Conservation (phyloP, 2,329 filamentous ascomycete species). For the Verticillium longisporum region DNA sequence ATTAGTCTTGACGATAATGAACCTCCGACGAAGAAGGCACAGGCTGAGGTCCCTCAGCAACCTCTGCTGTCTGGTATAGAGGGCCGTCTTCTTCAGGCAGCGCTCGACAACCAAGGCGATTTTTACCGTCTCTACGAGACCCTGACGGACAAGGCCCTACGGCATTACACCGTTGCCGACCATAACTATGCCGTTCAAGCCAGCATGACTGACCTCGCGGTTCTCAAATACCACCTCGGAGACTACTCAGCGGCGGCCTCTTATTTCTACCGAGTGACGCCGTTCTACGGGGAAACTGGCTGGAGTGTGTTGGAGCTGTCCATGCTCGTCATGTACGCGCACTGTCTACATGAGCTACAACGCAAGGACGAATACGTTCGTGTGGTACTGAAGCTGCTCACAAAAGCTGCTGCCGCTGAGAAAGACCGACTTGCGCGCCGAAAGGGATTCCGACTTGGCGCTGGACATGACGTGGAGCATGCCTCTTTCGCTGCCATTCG, state of each 20-base stretch:
- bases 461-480: constrained; percentile 16
- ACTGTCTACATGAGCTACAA: constrained; percentile 71
- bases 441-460: constrained; percentile 9
- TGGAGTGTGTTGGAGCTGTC: constrained; percentile 78
- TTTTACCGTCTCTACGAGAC: constrained; percentile 65
- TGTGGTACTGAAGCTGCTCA: constrained; percentile 66
- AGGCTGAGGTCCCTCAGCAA: constrained; percentile 2
- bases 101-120: constrained; percentile 53
- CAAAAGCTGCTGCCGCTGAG: constrained; percentile 55
- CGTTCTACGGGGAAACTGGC: constrained; percentile 68
- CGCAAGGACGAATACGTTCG: constrained; percentile 74
- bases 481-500: constrained; percentile 30
- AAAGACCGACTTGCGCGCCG: constrained; percentile 38
- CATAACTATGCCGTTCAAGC: constrained; percentile 71
- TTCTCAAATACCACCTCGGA: constrained; percentile 69
- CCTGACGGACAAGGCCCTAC: constrained; percentile 77
- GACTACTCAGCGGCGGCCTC: constrained; percentile 69
- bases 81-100: constrained; percentile 51
- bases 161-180: constrained; percentile 74
- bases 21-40: constrained; percentile 2
- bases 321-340: constrained; percentile 79
- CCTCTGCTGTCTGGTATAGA: constrained; percentile 34
- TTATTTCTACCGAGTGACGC: constrained; percentile 72
- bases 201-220: constrained; percentile 76
- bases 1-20: constrained; percentile 41